Conservation (phyloP, 345 rosid species). For the Melaleuca quinquenervia region DNA sequence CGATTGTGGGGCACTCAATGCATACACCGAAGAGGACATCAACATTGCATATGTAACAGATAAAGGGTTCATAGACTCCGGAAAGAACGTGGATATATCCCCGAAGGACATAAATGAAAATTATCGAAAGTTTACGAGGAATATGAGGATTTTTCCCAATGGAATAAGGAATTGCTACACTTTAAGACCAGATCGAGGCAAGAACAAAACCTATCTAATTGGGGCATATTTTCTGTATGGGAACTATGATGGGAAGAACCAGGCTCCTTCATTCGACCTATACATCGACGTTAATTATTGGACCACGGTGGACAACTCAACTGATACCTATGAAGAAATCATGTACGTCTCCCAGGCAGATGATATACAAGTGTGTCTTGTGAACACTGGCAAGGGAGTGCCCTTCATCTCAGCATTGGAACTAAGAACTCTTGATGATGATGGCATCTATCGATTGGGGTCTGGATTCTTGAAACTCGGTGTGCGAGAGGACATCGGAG, state of each 20-base stretch:
- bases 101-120: background rate
- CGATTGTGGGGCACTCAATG: slow-evolving; percentile 10
- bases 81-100: background rate
- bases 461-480: background rate
- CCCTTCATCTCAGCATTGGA: slow-evolving; percentile 52
- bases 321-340: too few species aligned
- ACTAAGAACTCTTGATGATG: background rate
- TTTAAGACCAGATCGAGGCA: too few species aligned
- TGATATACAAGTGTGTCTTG: too few species aligned
- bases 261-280: too few species aligned
- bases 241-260: too few species aligned
- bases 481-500: background rate
- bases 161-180: too few species aligned
- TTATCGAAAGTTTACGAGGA: background rate
- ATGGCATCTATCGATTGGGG: background rate
- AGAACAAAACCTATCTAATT: too few species aligned
- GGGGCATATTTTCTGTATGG: too few species aligned
- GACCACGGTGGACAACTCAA: too few species aligned
- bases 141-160: slow-evolving; percentile 6
- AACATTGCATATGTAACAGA: slow-evolving; percentile 5
- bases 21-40: background rate
- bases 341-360: too few species aligned
- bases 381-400: slow-evolving; percentile 13
- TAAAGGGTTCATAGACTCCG: background rate
- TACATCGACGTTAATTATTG: too few species aligned